Evolutionary conservation across 202 grass and related monocot species (phyloP), one percentile per base, ranked within the genome.

Genomic region (Brachypodium distachyon): DNA sequence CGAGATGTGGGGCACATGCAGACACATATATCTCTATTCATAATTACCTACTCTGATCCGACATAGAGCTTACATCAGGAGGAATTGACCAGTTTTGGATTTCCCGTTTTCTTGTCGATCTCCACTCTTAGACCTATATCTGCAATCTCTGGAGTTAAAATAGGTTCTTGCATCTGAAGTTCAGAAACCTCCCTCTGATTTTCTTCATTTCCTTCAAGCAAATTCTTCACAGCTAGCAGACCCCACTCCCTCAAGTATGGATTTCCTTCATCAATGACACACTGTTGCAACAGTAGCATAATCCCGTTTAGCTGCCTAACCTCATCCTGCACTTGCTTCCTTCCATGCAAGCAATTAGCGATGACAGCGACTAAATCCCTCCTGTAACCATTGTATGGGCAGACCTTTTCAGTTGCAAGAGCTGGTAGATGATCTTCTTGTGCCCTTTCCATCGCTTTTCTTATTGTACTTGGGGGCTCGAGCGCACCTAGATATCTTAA

Each of bases 231-330:
- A 23, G 85, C 82, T 48, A 94, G 58, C 63, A 98, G 59, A 42
- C 87, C 95, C 95, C 95, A 98, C 65, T 98, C 95, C 82, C 91
- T 90, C 74, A 95, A 68, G 52, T 85, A 98, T 49, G 89, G 89
- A 50, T 95, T 98, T 27, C 92, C 91, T 70, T 98, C 91, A 69
- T 98, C 91, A 33, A 98, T 16, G 46, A 98, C 87, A 42, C 95
- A 92, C 18, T 95, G 95, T 69, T 98, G 91, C 82, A 98, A 72
- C 3, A 98, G 76, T n/a, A 98, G 66, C 36, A 79, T 79, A 49
- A 95, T 88, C 21, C 70, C 89, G 28, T 88, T 67, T 21, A 80
- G 81, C 29, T 85, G 59, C 81, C 91, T 95, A 59, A 90, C 64
- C 77, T 95, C 89, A 86, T 90, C 87, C 25, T 95, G 95, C 25